phyloP scores from a whole-genome alignment of 345 rosid genomes.

The Lagerstroemia speciosa region DNA sequence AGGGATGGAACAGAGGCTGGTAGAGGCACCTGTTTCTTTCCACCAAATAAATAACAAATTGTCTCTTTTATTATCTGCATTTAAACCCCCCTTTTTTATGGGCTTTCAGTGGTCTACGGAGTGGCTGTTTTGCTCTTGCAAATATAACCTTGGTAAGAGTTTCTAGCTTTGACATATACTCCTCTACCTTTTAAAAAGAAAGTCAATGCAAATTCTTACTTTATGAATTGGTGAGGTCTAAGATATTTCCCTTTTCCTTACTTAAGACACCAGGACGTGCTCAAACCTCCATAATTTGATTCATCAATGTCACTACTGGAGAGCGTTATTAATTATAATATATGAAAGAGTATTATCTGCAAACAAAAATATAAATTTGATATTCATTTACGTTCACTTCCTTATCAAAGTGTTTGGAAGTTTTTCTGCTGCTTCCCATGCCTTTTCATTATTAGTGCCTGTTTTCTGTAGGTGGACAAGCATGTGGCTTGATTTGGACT shows the following conservation, averaged over 20 bases:
- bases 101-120: constrained; percentile 21
- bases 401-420: background rate
- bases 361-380: too few species aligned
- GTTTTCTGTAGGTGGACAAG: background rate
- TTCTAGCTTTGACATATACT: background rate
- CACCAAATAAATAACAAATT: background rate
- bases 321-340: background rate
- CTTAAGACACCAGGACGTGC: background rate
- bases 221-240: background rate
- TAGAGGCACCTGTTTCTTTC: background rate
- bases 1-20: background rate
- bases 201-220: background rate
- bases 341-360: background rate
- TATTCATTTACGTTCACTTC: background rate
- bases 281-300: background rate
- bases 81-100: background rate
- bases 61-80: background rate
- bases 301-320: background rate
- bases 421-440: background rate
- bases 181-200: background rate
- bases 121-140: constrained; percentile 43
- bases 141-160: constrained; percentile 33
- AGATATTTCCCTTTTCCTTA: background rate
- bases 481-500: background rate
- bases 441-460: background rate